These are phyloP conservation scores for Acer negundo DNA, from an alignment of 345 rosid species.

Conservation along the genomic window DNA sequence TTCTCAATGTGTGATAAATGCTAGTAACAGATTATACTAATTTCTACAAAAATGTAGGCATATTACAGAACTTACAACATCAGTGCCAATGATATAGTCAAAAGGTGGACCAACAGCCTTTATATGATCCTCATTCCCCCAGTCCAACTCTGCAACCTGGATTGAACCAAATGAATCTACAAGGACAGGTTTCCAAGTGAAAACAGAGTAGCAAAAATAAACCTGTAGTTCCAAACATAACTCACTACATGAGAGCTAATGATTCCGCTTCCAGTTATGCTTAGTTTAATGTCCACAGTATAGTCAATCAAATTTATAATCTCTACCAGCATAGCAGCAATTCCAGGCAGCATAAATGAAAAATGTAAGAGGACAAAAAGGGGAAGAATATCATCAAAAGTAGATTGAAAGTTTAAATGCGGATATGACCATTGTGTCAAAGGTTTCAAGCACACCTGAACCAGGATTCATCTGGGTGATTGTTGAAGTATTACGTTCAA, in stretches of 20 bases:
- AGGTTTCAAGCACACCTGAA: constrained; percentile 43
- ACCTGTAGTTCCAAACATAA: neutral
- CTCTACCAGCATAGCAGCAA: neutral
- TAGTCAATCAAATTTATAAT: neutral
- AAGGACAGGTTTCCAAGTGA: constrained; percentile 22
- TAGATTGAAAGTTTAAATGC: neutral
- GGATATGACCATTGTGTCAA: constrained; percentile 6
- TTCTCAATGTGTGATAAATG: neutral
- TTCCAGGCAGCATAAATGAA: neutral
- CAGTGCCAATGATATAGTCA: constrained; percentile 91
- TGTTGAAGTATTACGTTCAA: constrained; percentile 73
- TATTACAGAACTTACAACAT: constrained; percentile 65
- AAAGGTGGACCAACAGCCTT: constrained; percentile 75
- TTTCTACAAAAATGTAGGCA: constrained; percentile 1
- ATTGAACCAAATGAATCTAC: constrained; percentile 88
- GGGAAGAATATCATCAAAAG: neutral
- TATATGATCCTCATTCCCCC: constrained; percentile 86
- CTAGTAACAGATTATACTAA: neutral
- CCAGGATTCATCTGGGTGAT: constrained; percentile 70
- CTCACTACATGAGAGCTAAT: constrained; percentile 9
- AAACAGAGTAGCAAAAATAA: neutral
- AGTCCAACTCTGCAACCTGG: constrained; percentile 75
- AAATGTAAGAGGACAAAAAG: neutral
- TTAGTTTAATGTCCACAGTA: neutral
- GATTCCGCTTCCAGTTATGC: neutral